These are phyloP conservation scores for Entrophospora sp. DNA, from an alignment of 192 early-diverging fungal genomes.

Conservation along the genomic window DNA sequence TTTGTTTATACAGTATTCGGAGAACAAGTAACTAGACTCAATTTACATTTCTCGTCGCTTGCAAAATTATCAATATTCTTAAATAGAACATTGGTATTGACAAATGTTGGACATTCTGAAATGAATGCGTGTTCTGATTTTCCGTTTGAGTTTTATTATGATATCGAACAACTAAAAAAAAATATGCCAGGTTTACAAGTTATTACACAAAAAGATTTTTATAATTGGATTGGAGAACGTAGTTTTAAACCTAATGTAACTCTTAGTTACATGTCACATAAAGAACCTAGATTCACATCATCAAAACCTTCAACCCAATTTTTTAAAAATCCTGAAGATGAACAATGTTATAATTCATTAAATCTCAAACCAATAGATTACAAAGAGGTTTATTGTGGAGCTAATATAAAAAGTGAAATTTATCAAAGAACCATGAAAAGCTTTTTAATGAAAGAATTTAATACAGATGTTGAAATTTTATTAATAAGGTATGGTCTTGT, in stretches of 20 bases:
- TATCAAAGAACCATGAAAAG: too few relatives aligned
- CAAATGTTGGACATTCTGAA: neutral
- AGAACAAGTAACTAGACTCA: conserved; percentile 8
- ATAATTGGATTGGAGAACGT: neutral
- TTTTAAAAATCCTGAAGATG: too few relatives aligned
- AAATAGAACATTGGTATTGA: neutral
- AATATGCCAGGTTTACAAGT: neutral
- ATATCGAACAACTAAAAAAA: neutral
- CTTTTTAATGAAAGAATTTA: neutral
- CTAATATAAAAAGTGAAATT: neutral
- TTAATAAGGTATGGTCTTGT: neutral
- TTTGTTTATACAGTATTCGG: neutral
- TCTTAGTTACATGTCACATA: too few relatives aligned
- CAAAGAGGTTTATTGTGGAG: too few relatives aligned
- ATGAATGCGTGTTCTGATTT: neutral
- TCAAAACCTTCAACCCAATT: too few relatives aligned
- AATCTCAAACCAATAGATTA: too few relatives aligned
- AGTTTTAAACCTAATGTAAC: too few relatives aligned
- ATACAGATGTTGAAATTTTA: neutral
- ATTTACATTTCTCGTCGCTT: neutral
- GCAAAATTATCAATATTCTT: neutral
- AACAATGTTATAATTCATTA: too few relatives aligned
- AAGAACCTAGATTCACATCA: neutral
- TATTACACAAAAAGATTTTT: neutral
- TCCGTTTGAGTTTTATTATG: conserved; percentile 16